A percentile compares a stretch with the other conserved stretches of the same genome.
Evolutionary conservation across 2,329 filamentous ascomycete species (phyloP).

Genomic region (Calonectria ilicicola): DNA sequence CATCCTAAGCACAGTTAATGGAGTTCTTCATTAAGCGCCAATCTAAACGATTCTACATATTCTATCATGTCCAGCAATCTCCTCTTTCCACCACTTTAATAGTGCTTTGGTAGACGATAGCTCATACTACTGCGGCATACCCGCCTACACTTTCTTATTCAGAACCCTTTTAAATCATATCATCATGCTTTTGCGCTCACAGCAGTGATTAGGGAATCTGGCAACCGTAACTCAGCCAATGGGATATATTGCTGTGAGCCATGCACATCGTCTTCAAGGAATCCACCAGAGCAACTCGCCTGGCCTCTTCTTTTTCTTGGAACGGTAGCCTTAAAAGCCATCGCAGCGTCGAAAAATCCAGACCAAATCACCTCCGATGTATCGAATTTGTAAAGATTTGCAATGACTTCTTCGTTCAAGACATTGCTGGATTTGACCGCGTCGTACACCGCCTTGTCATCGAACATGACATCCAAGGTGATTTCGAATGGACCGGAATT

Average conservation of each 20-base stretch:
- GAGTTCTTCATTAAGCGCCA: neutral
- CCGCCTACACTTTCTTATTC: neutral
- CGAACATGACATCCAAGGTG: slow-evolving; percentile 65
- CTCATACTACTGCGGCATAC: neutral
- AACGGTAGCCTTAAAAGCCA: neutral
- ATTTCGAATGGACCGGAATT: slow-evolving; percentile 64
- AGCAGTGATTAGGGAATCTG: neutral
- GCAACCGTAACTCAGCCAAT: neutral
- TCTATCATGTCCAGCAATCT: neutral
- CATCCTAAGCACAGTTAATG: neutral
- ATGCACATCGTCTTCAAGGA: slow-evolving; percentile 4
- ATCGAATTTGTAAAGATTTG: neutral
- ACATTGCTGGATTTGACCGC: slow-evolving; percentile 51
- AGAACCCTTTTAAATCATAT: neutral
- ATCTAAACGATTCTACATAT: neutral
- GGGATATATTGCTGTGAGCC: slow-evolving; percentile 11
- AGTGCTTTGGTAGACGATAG: neutral
- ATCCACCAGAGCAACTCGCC: neutral
- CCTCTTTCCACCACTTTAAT: neutral
- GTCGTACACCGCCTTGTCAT: slow-evolving; percentile 47
- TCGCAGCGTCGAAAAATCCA: neutral
- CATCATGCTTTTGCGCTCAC: neutral
- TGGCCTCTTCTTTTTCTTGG: neutral
- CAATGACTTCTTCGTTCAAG: slow-evolving; percentile 48
- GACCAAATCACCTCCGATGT: neutral